Evolutionary conservation across 139 green algal species (phyloP), one percentile per base, ranked within the genome.

Genomic region (Micractinium sp.): DNA sequence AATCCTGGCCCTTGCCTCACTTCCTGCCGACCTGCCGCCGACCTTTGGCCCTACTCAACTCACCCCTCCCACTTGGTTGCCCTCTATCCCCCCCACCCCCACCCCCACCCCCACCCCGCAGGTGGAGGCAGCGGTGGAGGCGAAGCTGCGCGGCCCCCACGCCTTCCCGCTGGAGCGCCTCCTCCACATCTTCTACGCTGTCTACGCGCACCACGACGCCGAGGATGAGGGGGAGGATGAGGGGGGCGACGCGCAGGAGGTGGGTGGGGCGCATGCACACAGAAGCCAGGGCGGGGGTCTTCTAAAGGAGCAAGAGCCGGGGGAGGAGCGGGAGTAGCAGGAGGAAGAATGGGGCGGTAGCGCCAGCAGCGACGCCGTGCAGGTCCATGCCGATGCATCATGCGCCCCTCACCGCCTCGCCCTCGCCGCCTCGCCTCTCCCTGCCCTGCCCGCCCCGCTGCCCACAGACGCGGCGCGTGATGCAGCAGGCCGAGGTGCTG

Each of bases 141-240:
- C 91, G 27, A 60, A 79, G 71, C 82, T 96, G 67, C 89, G 91
- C 60, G 94, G 94, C 3, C 92, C 93, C 0, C 92, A 94, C 90
- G 38, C 85, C 56, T 96, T 96, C 80, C 91, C 94, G 15, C 92
- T 96, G 27, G 94, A 95, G 85, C 93, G 94, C 41, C 86, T 95
- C 76, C 89, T 94, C 60, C 89, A 93, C 61, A 93, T 94, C 75
- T 96, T 94, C 90, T 95, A 92, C 73, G 85, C 83, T 56, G 88
- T 96, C 41, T 91, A 89, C 66, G 80, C 60, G 15, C 67, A 81
- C 33, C 74, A 93, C 18, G 61, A 77, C 9, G 85, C 63, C 15
- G 73, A 90, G 36, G 88, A 87, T 20, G 82, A 92, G 56, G 69
- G 56, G 23, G 88, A 88, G 36, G 84, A 56, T 19, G 56, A 80